A percentile compares a stretch with the other conserved stretches of the same genome.
Conservation (phyloP, 2,329 filamentous ascomycete genomes). For the Phoma sp. region DNA sequence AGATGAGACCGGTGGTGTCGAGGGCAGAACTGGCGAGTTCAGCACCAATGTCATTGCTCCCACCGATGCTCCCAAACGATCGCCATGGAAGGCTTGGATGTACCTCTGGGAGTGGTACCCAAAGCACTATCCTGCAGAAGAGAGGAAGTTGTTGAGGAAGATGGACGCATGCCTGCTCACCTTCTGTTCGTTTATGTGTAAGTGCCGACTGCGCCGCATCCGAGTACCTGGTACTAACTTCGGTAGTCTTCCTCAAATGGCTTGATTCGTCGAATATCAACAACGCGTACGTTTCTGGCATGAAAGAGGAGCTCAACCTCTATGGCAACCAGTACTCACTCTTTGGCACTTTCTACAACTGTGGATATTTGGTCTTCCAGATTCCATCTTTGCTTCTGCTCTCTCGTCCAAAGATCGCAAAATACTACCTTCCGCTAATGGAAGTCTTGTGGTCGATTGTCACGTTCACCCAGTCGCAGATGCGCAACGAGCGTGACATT, state of each 20-base stretch:
- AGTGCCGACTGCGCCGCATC: constrained; percentile 17
- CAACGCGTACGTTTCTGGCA: constrained; percentile 56
- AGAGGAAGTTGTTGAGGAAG: constrained; percentile 45
- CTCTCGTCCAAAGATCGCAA: constrained; percentile 47
- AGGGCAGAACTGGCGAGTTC: constrained; percentile 30
- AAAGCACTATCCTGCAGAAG: constrained; percentile 44
- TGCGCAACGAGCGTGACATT: constrained; percentile 48
- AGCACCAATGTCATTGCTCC: constrained; percentile 43
- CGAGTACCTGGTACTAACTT: constrained; percentile 10
- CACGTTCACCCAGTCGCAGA: constrained; percentile 50
- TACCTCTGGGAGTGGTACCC: constrained; percentile 51
- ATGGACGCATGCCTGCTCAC: constrained; percentile 47
- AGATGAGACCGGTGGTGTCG: constrained; percentile 29
- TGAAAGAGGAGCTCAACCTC: constrained; percentile 43
- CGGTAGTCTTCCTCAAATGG: constrained; percentile 48
- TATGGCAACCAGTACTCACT: constrained; percentile 65
- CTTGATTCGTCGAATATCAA: constrained; percentile 48
- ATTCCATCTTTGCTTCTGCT: constrained; percentile 49
- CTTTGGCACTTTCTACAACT: constrained; percentile 56
- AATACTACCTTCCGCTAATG: constrained; percentile 49
- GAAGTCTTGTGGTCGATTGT: constrained; percentile 53
- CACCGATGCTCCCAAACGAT: constrained; percentile 44
- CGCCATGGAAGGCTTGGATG: constrained; percentile 50
- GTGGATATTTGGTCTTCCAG: constrained; percentile 51
- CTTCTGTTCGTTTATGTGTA: constrained; percentile 50